Evolutionary conservation across 2,329 filamentous ascomycete species (phyloP), one percentile per base, ranked within the genome.

Genomic region (Malbranchea cinnamomea): DNA sequence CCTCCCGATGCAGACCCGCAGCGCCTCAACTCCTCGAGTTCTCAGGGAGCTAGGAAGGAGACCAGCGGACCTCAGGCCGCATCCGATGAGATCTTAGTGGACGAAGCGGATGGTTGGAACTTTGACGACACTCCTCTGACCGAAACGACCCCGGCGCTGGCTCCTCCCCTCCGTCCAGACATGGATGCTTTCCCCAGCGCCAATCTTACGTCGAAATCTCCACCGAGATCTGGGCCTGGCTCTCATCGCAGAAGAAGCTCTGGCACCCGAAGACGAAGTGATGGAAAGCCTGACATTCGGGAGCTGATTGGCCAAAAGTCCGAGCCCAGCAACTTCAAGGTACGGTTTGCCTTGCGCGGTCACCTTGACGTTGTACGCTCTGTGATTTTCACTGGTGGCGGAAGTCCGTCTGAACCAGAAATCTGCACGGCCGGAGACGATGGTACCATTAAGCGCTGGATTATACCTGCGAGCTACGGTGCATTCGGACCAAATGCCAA

Each of bases 381-480:
- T 1, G 82, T 95, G 35, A 92, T 94, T 39, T 98, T 98, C 57
- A 95, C 85, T 1, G 89, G 89, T 14, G 89, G 89, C 23, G 89
- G 89, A 37, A 94, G 84, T 47, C 85, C 85, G 3, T 83, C 82
- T 3, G 89, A 98, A 50, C 89, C 89, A 2, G 89, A 98, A 54
- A 87, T 98, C 31, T 95, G 87, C 56, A 98, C 87, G 3, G 83
- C 81, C 28, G 83, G 87, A 33, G 89, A 98, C 46, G 89, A 98
- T 50, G 87, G 87, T 34, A 79, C 87, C 44, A 80, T 98, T 52
- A 98, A 98, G 56, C 74, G 89, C 30, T 98, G 92, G 76, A 85
- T 92, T 45, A 84, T 98, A 36, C 89, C 89, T 6, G 71, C 72
- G 11, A 76, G 80, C 23, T 79, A 85, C 40, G 78, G 78, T 33